These are phyloP conservation scores for Taiwanofungus camphoratus DNA, from an alignment of 1,284 basidiomycete species.

Conservation along the genomic window DNA sequence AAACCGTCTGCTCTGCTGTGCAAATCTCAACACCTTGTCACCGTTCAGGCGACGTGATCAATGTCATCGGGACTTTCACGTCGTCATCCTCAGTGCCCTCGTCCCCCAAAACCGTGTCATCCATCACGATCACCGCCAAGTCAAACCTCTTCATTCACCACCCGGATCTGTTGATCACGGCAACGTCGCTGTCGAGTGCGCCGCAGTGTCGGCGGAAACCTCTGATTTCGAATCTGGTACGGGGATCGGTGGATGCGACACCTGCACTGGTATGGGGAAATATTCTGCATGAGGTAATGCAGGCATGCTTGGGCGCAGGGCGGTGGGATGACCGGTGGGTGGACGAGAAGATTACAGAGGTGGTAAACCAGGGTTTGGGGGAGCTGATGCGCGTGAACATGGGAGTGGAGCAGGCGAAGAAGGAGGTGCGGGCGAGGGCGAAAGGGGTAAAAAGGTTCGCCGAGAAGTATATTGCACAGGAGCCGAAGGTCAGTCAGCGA, in stretches of 20 bases:
- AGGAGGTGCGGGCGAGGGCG: constrained; percentile 57
- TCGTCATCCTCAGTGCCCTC: constrained; percentile 26
- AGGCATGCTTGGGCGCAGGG: constrained; percentile 58
- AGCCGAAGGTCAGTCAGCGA: constrained; percentile 47
- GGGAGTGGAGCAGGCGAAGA: constrained; percentile 54
- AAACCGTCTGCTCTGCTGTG: neutral
- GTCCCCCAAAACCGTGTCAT: constrained; percentile 28
- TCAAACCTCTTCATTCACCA: constrained; percentile 74
- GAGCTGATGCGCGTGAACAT: constrained; percentile 61
- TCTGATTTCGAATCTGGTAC: constrained; percentile 59
- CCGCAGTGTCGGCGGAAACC: constrained; percentile 80
- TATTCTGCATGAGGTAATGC: constrained; percentile 86
- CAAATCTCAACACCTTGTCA: constrained; percentile 1
- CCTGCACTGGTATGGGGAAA: constrained; percentile 83
- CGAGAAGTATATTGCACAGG: constrained; percentile 52
- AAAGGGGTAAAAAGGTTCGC: constrained; percentile 62
- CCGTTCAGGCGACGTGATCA: constrained; percentile 65
- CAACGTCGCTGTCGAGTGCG: constrained; percentile 80
- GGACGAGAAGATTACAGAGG: constrained; percentile 49
- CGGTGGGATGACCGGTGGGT: constrained; percentile 60
- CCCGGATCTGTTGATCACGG: constrained; percentile 85
- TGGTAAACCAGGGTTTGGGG: constrained; percentile 44
- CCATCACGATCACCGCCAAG: constrained; percentile 51
- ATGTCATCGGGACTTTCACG: constrained; percentile 60
- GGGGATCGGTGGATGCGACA: constrained; percentile 50